phyloP scores from a whole-genome alignment of 2,329 filamentous ascomycete genomes.

The Sphaerulina vaccinii region DNA sequence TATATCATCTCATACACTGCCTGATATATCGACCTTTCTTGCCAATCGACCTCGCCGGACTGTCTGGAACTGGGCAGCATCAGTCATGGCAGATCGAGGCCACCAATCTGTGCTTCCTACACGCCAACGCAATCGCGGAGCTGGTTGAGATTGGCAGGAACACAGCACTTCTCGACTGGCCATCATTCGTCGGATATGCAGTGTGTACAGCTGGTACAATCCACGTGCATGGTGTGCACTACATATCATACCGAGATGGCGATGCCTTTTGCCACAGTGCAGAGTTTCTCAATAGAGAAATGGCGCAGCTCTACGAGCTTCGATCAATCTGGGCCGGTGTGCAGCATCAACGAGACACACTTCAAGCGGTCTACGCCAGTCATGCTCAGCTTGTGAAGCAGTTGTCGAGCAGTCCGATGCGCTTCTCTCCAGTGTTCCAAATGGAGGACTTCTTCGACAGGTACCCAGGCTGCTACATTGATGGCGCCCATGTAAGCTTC shows the following conservation, averaged over 20 bases:
- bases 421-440: constrained; percentile 77
- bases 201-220: constrained; percentile 84
- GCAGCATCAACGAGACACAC: constrained; percentile 74
- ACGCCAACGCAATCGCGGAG: constrained; percentile 84
- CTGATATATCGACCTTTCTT: constrained; percentile 84
- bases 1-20: constrained; percentile 85
- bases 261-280: constrained; percentile 63
- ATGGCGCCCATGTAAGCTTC: constrained; percentile 72
- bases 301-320: constrained; percentile 75
- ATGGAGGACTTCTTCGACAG: constrained; percentile 85
- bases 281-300: constrained; percentile 73
- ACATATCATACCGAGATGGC: constrained; percentile 61
- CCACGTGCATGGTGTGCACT: constrained; percentile 82
- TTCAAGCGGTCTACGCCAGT: constrained; percentile 75
- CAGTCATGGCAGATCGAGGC: constrained; percentile 93
- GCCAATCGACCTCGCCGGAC: constrained; percentile 77
- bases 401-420: constrained; percentile 64
- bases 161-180: constrained; percentile 75
- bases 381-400: constrained; percentile 78
- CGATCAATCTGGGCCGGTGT: constrained; percentile 74
- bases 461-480: constrained; percentile 70
- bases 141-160: constrained; percentile 76
- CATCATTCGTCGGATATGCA: constrained; percentile 81
- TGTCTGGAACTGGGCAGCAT: constrained; percentile 76
- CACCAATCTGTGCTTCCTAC: constrained; percentile 80